Evolutionary conservation across 2,329 filamentous ascomycete species (phyloP).

Genomic region (Aspergillus niger): DNA sequence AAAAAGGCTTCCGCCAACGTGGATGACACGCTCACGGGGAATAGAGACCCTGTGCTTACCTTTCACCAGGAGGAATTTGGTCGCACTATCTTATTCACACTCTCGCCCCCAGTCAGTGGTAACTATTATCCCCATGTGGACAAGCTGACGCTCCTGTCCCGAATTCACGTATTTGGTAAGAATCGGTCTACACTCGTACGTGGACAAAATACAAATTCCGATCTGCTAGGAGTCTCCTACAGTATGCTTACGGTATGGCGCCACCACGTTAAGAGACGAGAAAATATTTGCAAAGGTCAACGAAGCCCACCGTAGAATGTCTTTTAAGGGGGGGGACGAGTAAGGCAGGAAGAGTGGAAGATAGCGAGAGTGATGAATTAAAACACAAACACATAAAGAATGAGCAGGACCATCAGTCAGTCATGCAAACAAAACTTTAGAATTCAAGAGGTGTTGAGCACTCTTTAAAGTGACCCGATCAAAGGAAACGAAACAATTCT

Average conservation of each 20-base stretch:
- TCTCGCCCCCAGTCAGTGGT: constrained; percentile 4
- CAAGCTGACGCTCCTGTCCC: constrained; percentile 1
- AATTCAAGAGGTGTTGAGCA: neutral
- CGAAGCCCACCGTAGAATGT: neutral
- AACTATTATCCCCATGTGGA: neutral
- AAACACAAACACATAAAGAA: neutral
- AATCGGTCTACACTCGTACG: constrained; percentile 10
- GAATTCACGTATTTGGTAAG: constrained; percentile 9
- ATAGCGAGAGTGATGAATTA: neutral
- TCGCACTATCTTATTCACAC: neutral
- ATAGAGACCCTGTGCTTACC: neutral
- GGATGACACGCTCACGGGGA: neutral
- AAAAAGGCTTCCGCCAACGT: neutral
- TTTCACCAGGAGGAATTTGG: neutral
- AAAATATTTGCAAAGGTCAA: neutral
- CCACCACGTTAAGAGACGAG: constrained; percentile 8
- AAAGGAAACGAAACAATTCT: neutral
- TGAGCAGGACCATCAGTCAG: neutral
- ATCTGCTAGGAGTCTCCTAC: constrained; percentile 14
- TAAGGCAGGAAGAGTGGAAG: neutral
- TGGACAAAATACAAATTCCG: constrained; percentile 13
- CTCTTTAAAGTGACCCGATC: neutral
- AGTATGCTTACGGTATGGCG: constrained; percentile 15
- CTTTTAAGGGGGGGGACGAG: neutral
- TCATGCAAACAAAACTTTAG: neutral